These are phyloP conservation scores for Escallonia rubra DNA, from an alignment of 129 eudicot species.

Conservation along the genomic window DNA sequence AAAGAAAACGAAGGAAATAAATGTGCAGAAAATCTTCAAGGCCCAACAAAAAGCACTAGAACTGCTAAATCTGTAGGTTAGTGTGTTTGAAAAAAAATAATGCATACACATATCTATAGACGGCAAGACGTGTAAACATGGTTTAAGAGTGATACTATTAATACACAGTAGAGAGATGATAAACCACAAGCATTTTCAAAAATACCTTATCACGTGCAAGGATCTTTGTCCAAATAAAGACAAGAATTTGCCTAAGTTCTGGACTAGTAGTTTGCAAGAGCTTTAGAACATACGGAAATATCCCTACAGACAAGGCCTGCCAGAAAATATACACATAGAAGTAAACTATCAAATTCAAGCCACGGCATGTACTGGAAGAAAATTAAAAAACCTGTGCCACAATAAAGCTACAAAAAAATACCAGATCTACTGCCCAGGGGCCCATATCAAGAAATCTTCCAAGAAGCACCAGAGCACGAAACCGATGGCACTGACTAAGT, in stretches of 20 bases:
- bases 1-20: conserved; percentile 6
- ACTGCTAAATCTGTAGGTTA: neutral
- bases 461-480: conserved; percentile 94
- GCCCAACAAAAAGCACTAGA: neutral
- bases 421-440: conserved; percentile 99
- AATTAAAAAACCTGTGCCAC: neutral
- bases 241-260: conserved; percentile 91
- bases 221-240: conserved; percentile 97
- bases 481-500: conserved; percentile 92
- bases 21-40: conserved; percentile 6
- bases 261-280: conserved; percentile 93
- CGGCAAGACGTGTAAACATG: too few species aligned
- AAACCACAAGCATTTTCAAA: neutral
- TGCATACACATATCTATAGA: too few species aligned
- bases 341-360: neutral
- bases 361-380: neutral
- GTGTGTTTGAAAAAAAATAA: too few species aligned
- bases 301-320: conserved; percentile 97
- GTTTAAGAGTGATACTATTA: too few species aligned
- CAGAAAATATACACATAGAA: conserved; percentile 17
- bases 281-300: conserved; percentile 89
- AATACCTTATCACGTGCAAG: conserved; percentile 92
- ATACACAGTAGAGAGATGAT: neutral
- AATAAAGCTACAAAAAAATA: conserved; percentile 19
- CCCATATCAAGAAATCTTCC: conserved; percentile 99